phyloP scores from a whole-genome alignment of 2,329 filamentous ascomycete species.

The Raffaelea arxii region DNA sequence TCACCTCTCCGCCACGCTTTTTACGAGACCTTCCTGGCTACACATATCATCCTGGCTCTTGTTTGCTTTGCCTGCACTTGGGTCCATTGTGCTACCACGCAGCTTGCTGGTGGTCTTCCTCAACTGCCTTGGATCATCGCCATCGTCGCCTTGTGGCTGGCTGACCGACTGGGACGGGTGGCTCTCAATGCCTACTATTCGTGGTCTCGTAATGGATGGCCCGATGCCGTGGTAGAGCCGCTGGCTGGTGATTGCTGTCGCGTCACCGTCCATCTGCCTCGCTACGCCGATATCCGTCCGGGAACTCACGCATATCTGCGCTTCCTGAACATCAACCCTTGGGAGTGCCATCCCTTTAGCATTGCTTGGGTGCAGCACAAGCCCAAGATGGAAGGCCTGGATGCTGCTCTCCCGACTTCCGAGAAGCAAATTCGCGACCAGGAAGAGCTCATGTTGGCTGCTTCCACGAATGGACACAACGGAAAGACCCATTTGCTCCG shows the following conservation, averaged over 20 bases:
- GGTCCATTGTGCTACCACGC: slow-evolving; percentile 64
- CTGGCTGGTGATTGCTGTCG: slow-evolving; percentile 61
- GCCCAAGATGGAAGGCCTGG: slow-evolving; percentile 16
- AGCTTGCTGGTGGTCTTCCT: slow-evolving; percentile 54
- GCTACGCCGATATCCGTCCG: slow-evolving; percentile 54
- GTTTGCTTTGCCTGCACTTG: slow-evolving; percentile 62
- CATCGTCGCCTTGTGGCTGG: slow-evolving; percentile 66
- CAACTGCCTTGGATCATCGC: slow-evolving; percentile 68
- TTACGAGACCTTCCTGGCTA: slow-evolving; percentile 90
- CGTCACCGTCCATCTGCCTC: slow-evolving; percentile 60
- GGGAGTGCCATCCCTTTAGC: slow-evolving; percentile 72
- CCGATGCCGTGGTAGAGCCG: slow-evolving; percentile 55
- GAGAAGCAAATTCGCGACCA: slow-evolving; percentile 23
- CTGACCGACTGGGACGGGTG: slow-evolving; percentile 53
- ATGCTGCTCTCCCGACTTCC: slow-evolving; percentile 21
- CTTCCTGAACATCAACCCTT: slow-evolving; percentile 53
- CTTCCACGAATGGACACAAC: slow-evolving; percentile 8
- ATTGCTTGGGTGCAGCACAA: slow-evolving; percentile 62
- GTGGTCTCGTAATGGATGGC: slow-evolving; percentile 47
- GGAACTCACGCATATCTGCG: slow-evolving; percentile 70
- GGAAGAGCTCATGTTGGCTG: slow-evolving; percentile 8
- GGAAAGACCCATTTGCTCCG: slow-evolving; percentile 27
- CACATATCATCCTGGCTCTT: slow-evolving; percentile 69
- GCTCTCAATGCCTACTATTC: slow-evolving; percentile 57
- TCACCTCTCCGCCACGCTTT: slow-evolving; percentile 86